A percentile compares a stretch with the other conserved stretches of the same genome.
Evolutionary conservation across 208 protist species (phyloP).

Genomic region (Crithidia mellificae): DNA sequence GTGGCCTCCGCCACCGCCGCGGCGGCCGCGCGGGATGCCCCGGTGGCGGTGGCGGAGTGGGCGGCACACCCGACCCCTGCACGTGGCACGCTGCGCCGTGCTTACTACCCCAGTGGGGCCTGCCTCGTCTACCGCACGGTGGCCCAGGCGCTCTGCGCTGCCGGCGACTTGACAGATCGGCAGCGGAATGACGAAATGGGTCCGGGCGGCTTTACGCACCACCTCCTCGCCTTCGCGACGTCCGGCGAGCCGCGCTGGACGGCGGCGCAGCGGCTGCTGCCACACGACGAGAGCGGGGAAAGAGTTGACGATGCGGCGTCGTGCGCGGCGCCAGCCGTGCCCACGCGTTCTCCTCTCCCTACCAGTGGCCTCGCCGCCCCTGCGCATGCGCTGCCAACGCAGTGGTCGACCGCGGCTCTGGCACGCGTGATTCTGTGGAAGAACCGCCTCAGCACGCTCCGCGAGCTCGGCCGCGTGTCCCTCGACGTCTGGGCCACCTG

Average conservation of each 20-base stretch:
- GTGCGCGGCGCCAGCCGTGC: too few relatives aligned
- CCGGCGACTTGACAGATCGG: slow-evolving; percentile 31
- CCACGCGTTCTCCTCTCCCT: too few relatives aligned
- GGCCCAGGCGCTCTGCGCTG: slow-evolving; percentile 41
- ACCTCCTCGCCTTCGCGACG: slow-evolving; percentile 55
- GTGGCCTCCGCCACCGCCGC: slow-evolving; percentile 12
- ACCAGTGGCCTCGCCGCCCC: not conserved
- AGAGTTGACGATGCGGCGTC: slow-evolving; percentile 6
- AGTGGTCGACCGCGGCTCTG: slow-evolving; percentile 28
- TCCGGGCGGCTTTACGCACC: slow-evolving; percentile 42
- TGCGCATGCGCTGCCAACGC: too few relatives aligned
- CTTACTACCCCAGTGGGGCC: slow-evolving; percentile 53
- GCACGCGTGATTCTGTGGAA: slow-evolving; percentile 28
- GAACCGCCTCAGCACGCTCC: slow-evolving; percentile 16
- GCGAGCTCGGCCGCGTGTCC: not conserved
- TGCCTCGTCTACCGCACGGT: slow-evolving; percentile 65
- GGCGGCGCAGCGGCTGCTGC: slow-evolving; percentile 15
- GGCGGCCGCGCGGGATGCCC: slow-evolving; percentile 14
- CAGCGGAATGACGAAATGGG: slow-evolving; percentile 42
- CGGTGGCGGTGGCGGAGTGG: slow-evolving; percentile 24
- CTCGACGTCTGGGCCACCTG: slow-evolving; percentile 17
- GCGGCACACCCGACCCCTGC: slow-evolving; percentile 31
- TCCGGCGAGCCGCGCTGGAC: slow-evolving; percentile 57
- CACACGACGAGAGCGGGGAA: slow-evolving; percentile 27
- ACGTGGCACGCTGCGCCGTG: slow-evolving; percentile 30